These are phyloP conservation scores for Rhododendron mucronatum DNA, from an alignment of 148 eudicot species.

Conservation along the genomic window DNA sequence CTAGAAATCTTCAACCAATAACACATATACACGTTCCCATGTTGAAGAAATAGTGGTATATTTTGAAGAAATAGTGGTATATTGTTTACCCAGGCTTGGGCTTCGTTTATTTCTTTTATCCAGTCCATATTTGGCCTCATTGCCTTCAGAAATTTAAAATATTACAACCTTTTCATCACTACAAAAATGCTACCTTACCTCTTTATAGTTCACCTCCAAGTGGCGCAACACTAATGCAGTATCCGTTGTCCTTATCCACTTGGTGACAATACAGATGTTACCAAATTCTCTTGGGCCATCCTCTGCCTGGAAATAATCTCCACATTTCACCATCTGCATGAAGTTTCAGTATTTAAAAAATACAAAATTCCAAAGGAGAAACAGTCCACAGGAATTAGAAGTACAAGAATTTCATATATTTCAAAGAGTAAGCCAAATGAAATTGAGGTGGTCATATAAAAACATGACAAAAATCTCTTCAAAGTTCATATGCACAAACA, in stretches of 20 bases:
- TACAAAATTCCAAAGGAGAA: background rate
- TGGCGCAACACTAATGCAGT: slow-evolving; percentile 66
- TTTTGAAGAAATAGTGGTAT: background rate
- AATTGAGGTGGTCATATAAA: background rate
- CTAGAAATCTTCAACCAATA: background rate
- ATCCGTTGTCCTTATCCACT: slow-evolving; percentile 48
- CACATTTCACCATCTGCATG: slow-evolving; percentile 81
- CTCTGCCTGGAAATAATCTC: slow-evolving; percentile 88
- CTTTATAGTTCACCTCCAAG: slow-evolving; percentile 70
- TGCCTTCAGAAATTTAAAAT: slow-evolving; percentile 16
- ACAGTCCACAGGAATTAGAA: background rate
- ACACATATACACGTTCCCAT: background rate
- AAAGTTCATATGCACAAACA: background rate
- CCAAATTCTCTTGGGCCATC: slow-evolving; percentile 92
- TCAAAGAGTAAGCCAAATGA: background rate
- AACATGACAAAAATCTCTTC: background rate
- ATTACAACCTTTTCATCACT: background rate
- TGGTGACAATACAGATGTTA: slow-evolving; percentile 55
- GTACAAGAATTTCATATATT: slow-evolving; percentile 1
- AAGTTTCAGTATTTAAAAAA: background rate
- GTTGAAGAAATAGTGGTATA: background rate
- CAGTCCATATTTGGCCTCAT: slow-evolving; percentile 68
- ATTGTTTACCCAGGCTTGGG: background rate
- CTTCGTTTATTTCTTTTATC: background rate
- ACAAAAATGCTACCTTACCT: slow-evolving; percentile 38